These are phyloP conservation scores for Glomus cerebriforme DNA, from an alignment of 192 early-diverging fungal species.

Conservation along the genomic window DNA sequence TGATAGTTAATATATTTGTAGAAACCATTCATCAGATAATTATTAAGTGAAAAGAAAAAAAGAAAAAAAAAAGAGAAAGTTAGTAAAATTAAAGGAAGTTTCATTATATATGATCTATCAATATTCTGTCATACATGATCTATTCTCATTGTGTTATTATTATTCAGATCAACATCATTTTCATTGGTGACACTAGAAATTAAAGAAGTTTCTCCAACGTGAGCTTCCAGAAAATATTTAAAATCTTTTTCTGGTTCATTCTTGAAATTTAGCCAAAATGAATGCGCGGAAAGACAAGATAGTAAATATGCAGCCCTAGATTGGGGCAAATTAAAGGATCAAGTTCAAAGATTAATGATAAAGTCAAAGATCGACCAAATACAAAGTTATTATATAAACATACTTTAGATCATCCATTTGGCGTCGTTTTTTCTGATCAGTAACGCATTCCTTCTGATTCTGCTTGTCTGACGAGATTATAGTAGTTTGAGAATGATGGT, in stretches of 20 bases:
- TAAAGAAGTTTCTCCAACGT: conserved; percentile 1
- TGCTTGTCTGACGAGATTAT: conserved; percentile 5
- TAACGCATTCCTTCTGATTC: background rate
- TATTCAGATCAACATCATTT: conserved; percentile 5
- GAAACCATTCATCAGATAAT: background rate
- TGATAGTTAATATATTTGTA: background rate
- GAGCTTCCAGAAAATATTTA: conserved; percentile 27
- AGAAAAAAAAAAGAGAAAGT: background rate
- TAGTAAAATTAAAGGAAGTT: background rate
- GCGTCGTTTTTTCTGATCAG: conserved; percentile 23
- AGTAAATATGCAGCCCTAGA: conserved; percentile 25
- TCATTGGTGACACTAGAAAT: background rate
- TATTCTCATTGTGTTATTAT: background rate
- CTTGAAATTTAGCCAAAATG: conserved; percentile 32
- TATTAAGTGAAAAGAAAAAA: background rate
- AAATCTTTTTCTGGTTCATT: conserved; percentile 34
- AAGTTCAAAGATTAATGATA: background rate
- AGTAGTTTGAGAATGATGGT: background rate
- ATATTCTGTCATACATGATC: conserved; percentile 6
- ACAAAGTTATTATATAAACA: background rate
- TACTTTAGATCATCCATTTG: conserved; percentile 32
- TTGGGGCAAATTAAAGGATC: background rate
- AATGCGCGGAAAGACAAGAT: conserved; percentile 31
- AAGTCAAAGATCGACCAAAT: background rate
- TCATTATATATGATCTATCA: background rate